Evolutionary conservation across 495 filamentous ascomycete genomes (phyloP), one percentile per base, ranked within the genome.

Genomic region (Ramalina peruviana): DNA sequence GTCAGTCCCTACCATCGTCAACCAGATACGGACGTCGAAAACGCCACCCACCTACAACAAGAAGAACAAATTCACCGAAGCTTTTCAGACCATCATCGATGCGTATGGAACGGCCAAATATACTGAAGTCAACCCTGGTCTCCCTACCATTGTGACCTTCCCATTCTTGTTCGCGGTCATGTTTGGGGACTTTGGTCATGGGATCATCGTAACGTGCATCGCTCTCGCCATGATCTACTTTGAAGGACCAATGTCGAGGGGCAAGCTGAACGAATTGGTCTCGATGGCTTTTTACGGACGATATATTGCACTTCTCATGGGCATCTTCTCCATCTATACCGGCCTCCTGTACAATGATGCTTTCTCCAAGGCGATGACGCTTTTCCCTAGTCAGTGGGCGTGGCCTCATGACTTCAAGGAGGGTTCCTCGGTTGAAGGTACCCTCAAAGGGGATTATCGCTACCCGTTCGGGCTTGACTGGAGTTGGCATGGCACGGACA

Each of bases 261-360:
- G 87, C 58, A 94, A 97, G 61, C 76, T 88, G 13, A 90, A 94
- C 59, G 92, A 99, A 64, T 72, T 97, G 30, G 92, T 94, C 57
- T 83, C 82, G 57, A 99, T 99, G 92, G 88, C 90, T 38, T 99
- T 93, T 71, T 99, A 93, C 58, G 92, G 92, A 55, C 83, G 92
- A 49, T 99, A 97, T 64, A 95, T 99, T 59, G 94, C 94, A 77
- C 65, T 99, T 45, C 82, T 97, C 76, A 97, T 99, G 90, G 88
- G 90, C 57, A 63, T 88, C 25, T 97, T 93, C 72, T 95, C 92
- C 26, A 83, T 99, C 59, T 99, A 89, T 60, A 99, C 92, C 33
- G 92, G 92, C 58, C 73, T 95, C 20, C 87, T 99, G 57, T 99
- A 99, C 74, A 96, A 95, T 69, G 92, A 99, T 65, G 78, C 83